Evolutionary conservation across 2,329 filamentous ascomycete genomes (phyloP), one percentile per base, ranked within the genome.

Genomic region (Pseudohalonectria lignicola): DNA sequence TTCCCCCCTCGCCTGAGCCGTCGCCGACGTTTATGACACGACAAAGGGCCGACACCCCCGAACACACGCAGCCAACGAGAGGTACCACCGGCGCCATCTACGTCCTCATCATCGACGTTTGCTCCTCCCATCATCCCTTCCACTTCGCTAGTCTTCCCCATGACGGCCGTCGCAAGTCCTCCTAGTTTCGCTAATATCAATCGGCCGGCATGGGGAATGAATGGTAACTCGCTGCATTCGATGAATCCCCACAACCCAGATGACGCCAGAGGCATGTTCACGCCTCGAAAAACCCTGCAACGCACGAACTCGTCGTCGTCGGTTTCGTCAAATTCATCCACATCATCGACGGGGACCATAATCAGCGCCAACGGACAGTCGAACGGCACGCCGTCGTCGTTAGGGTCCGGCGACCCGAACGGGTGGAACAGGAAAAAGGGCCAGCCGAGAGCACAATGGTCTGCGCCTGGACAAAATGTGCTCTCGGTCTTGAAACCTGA

Each of bases 271-370:
- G 81, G 82, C 60, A 88, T 94, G 75, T 86, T 93, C 59, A 81
- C 85, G 73, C 84, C 86, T 54, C 85, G 87, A 51, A 95, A 94
- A 66, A 79, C 74, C 55, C 71, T 86, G 44, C 85, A 90, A 59
- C 79, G 90, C 57, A 82, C 82, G 53, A 94, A 86, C 67, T 96
- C 90, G 26, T 92, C 86, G 41, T 94, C 87, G 4, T 94, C 88
- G 33, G 70, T 93, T 46, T 83, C 85, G 12, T 76, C 77, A 36
- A 74, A 66, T 30, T 64, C 69, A 1, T 79, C 76, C 23, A 62
- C 62, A 41, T 72, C 74, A 13, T 79, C 76, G 5, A 67, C 63
- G 10, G 76, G 79, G 4, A 84, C 82, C 39, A 42, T 48, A 17
- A 66, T 83, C 45, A 71, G 75, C 29, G 71, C 75, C 41, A 67